These are phyloP conservation scores for Erodium moschatum DNA, from an alignment of 441 rosid genomes.

Conservation along the genomic window DNA sequence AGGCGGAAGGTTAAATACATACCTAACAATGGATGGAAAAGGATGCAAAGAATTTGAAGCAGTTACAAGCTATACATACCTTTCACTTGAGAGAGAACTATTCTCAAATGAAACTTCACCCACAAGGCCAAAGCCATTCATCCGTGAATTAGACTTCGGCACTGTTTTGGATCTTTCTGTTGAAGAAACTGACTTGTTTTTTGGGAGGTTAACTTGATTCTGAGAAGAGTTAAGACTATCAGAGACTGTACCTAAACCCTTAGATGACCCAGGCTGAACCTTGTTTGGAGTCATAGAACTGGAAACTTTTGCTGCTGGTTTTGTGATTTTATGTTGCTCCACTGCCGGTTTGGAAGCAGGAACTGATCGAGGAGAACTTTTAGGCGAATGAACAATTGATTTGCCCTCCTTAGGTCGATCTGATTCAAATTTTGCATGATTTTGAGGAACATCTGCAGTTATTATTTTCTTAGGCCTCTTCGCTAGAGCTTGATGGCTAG, in stretches of 20 bases:
- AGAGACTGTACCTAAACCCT: conserved; percentile 32
- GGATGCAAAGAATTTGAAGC: conserved; percentile 17
- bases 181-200: conserved; percentile 32
- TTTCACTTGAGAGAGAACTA: conserved; percentile 31
- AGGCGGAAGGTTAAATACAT: conserved; percentile 9
- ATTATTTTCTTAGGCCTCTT: conserved; percentile 23
- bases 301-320: conserved; percentile 35
- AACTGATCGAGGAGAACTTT: conserved; percentile 38
- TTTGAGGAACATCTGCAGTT: conserved; percentile 25
- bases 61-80: conserved; percentile 30
- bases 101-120: conserved; percentile 39
- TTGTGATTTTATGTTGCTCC: conserved; percentile 36
- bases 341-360: conserved; percentile 27
- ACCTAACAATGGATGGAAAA: conserved; percentile 10
- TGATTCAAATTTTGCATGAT: conserved; percentile 39
- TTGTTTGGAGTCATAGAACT: conserved; percentile 36
- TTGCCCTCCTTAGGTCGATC: conserved; percentile 35
- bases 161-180: conserved; percentile 49
- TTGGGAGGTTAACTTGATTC: conserved; percentile 42
- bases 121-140: conserved; percentile 28
- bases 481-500: conserved; percentile 25
- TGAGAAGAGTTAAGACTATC: conserved; percentile 38
- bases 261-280: conserved; percentile 40
- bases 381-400: conserved; percentile 38
- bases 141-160: conserved; percentile 39